These are phyloP conservation scores for Fusarium pseudograminearum DNA, from an alignment of 2,329 filamentous ascomycete genomes.

Conservation along the genomic window DNA sequence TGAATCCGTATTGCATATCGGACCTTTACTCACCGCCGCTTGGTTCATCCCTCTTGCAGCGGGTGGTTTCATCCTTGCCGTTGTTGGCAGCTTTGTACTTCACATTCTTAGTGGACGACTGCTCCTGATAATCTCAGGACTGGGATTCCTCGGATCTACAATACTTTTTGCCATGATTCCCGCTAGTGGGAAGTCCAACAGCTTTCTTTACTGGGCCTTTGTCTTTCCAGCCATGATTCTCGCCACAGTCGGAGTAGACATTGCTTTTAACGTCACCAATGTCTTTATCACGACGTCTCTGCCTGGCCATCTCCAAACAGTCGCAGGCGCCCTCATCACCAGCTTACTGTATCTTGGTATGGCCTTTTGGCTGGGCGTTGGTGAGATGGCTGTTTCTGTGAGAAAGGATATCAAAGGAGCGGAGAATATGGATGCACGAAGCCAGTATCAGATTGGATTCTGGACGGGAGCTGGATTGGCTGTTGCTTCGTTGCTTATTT, in stretches of 20 bases:
- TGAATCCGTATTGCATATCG: slow-evolving; percentile 68
- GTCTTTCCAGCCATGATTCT: slow-evolving; percentile 78
- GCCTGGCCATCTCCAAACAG: slow-evolving; percentile 73
- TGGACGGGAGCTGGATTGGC: slow-evolving; percentile 73
- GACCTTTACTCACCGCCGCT: slow-evolving; percentile 72
- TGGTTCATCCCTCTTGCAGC: slow-evolving; percentile 77
- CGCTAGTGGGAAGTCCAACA: slow-evolving; percentile 54
- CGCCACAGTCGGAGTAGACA: slow-evolving; percentile 78
- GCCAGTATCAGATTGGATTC: slow-evolving; percentile 74
- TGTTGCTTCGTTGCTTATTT: slow-evolving; percentile 62
- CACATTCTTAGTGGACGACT: slow-evolving; percentile 73
- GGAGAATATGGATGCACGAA: slow-evolving; percentile 54
- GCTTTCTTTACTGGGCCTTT: slow-evolving; percentile 74
- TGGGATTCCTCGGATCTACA: slow-evolving; percentile 68
- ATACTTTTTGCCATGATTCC: slow-evolving; percentile 75
- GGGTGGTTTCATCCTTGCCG: slow-evolving; percentile 74
- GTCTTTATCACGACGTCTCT: slow-evolving; percentile 82
- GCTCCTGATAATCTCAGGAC: slow-evolving; percentile 70
- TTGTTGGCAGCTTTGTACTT: slow-evolving; percentile 73
- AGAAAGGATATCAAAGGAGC: slow-evolving; percentile 51
- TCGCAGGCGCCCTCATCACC: slow-evolving; percentile 71
- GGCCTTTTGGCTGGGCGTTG: slow-evolving; percentile 77
- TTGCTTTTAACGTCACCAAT: slow-evolving; percentile 80
- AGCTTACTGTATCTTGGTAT: slow-evolving; percentile 78
- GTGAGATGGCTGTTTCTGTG: slow-evolving; percentile 71